These are phyloP conservation scores for Claviceps capensis DNA, from an alignment of 2,329 filamentous ascomycete species.

Conservation along the genomic window DNA sequence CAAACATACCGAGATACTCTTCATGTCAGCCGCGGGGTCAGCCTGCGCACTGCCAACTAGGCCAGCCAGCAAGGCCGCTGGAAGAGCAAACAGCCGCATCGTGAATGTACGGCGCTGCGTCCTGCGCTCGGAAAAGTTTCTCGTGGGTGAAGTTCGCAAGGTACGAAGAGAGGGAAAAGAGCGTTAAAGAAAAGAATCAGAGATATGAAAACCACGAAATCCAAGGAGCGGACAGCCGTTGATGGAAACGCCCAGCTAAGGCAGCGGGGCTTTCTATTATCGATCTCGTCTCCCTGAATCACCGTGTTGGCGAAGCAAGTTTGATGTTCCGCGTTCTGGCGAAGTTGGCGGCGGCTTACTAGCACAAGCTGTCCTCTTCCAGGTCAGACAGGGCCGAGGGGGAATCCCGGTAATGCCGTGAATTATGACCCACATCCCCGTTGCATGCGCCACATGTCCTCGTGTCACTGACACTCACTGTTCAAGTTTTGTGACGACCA, in stretches of 20 bases:
- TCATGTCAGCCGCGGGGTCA: constrained; percentile 32
- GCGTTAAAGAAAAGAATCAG: neutral
- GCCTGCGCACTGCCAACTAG: constrained; percentile 37
- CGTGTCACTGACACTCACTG: neutral
- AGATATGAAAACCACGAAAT: neutral
- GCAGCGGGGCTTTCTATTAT: constrained; percentile 4
- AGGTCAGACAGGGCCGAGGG: neutral
- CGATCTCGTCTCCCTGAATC: neutral
- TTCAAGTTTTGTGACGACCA: neutral
- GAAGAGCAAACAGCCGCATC: constrained; percentile 35
- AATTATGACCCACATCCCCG: neutral
- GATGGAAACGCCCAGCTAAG: constrained; percentile 4
- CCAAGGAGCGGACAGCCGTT: constrained; percentile 2
- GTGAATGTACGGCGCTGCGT: constrained; percentile 10
- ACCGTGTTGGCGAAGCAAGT: neutral
- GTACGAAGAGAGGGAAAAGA: neutral
- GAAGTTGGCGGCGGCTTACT: neutral
- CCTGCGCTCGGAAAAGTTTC: neutral
- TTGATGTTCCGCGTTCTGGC: neutral
- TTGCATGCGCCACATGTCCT: constrained; percentile 2
- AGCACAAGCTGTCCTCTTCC: constrained; percentile 14
- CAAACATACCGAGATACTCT: constrained; percentile 35
- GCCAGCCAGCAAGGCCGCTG: constrained; percentile 34
- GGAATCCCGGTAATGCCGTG: constrained; percentile 10
- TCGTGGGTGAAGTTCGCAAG: neutral